A percentile compares a stretch with the other conserved stretches of the same genome.
Conservation (phyloP, 768 basidiomycete species). For the Hypsizygus marmoreus region DNA sequence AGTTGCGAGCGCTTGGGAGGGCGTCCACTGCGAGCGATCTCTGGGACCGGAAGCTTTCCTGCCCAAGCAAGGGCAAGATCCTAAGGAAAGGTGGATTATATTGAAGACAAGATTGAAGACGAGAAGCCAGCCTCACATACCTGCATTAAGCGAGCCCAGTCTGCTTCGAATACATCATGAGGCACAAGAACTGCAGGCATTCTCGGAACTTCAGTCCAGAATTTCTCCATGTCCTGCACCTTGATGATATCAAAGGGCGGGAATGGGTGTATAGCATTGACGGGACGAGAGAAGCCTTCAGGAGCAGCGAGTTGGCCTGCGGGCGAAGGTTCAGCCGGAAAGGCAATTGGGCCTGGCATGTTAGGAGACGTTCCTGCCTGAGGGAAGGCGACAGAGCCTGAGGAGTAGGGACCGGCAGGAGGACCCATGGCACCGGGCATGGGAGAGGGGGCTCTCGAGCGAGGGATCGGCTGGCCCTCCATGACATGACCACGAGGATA, state of each 20-base stretch:
- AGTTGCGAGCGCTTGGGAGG: constrained; percentile 60
- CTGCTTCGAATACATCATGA: constrained; percentile 77
- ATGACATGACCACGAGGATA: constrained; percentile 61
- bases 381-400: constrained; percentile 16
- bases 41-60: constrained; percentile 70
- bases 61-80: constrained; percentile 78
- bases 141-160: constrained; percentile 81
- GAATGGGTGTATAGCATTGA: constrained; percentile 68
- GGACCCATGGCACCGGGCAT: constrained; percentile 41
- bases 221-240: constrained; percentile 76
- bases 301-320: constrained; percentile 57
- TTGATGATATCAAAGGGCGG: constrained; percentile 70
- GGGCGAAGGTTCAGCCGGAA: constrained; percentile 29
- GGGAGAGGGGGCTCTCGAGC: constrained; percentile 53
- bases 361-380: constrained; percentile 33
- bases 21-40: constrained; percentile 45
- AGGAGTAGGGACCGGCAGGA: constrained; percentile 19
- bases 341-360: constrained; percentile 26
- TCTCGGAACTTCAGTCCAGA: constrained; percentile 64
- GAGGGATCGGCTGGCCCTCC: constrained; percentile 52
- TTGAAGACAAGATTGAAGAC: background rate
- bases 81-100: constrained; percentile 35
- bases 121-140: constrained; percentile 37
- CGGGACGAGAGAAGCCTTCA: constrained; percentile 73
- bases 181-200: constrained; percentile 73